A percentile compares a stretch with the other conserved stretches of the same genome.
Conservation (phyloP, 805 yeast species). For the Nakazawaea ishiwadae region DNA sequence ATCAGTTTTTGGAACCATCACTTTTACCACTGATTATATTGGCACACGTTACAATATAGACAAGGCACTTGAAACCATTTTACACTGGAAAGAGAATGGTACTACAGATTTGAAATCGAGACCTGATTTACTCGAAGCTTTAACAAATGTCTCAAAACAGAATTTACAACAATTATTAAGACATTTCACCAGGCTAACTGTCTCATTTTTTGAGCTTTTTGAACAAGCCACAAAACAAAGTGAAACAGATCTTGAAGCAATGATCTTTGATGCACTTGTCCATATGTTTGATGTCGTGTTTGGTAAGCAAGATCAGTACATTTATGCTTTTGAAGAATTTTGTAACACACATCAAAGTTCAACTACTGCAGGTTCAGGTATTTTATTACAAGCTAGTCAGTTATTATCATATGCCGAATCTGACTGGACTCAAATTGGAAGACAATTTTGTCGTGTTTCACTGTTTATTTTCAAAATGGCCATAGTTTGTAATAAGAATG, state of each 20-base stretch:
- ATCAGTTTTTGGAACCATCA: constrained; percentile 37
- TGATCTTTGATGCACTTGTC: constrained; percentile 51
- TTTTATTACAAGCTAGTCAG: constrained; percentile 20
- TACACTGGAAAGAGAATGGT: constrained; percentile 46
- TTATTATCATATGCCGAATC: constrained; percentile 44
- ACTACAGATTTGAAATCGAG: constrained; percentile 34
- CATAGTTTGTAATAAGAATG: constrained; percentile 16
- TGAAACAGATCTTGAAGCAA: constrained; percentile 23
- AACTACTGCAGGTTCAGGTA: not conserved
- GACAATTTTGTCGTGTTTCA: constrained; percentile 59
- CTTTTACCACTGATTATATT: constrained; percentile 57
- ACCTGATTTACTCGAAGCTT: constrained; percentile 40
- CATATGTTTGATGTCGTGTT: constrained; percentile 58
- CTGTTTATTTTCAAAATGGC: constrained; percentile 45
- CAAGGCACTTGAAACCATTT: constrained; percentile 44
- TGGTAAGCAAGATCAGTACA: constrained; percentile 62
- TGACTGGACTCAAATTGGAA: constrained; percentile 59
- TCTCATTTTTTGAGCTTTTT: constrained; percentile 32
- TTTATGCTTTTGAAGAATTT: constrained; percentile 51
- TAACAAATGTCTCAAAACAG: constrained; percentile 48
- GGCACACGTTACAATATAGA: constrained; percentile 67
- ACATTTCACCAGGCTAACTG: constrained; percentile 54
- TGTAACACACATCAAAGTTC: constrained; percentile 24
- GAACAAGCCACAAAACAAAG: constrained; percentile 19
- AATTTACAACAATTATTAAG: constrained; percentile 52